Percentiles rank a stretch among this genome's conserved stretches.
These are phyloP conservation scores for Strombidium stylifer DNA, from an alignment of 73 alveolate species.

Conservation along the genomic window DNA sequence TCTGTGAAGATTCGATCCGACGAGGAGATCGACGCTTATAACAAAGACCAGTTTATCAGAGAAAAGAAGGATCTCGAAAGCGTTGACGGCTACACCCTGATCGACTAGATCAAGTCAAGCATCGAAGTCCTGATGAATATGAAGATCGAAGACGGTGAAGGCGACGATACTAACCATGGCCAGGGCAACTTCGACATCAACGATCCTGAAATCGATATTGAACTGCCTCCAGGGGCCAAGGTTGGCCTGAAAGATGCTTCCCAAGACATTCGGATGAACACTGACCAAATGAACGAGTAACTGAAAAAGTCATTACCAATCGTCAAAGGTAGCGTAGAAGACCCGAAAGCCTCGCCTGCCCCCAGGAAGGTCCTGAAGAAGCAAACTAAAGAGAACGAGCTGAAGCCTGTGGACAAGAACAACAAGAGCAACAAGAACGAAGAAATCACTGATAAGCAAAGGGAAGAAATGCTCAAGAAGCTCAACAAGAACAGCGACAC, in stretches of 20 bases:
- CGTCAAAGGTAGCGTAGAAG: too few species aligned
- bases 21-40: conserved; percentile 32
- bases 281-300: not conserved
- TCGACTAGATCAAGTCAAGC: conserved; percentile 41
- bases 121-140: conserved; percentile 48
- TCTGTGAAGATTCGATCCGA: conserved; percentile 33
- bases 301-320: not conserved
- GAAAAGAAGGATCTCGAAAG: conserved; percentile 23
- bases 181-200: not conserved
- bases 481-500: too few species aligned
- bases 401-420: not conserved
- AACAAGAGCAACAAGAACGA: not conserved
- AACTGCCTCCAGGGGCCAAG: not conserved
- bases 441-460: not conserved
- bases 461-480: not conserved
- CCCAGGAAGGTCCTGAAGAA: too few species aligned
- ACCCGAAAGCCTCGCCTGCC: too few species aligned
- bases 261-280: not conserved
- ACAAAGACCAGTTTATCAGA: conserved; percentile 22
- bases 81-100: conserved; percentile 42
- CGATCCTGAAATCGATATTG: not conserved
- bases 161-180: not conserved
- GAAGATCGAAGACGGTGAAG: conserved; percentile 32
- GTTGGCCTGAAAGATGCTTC: not conserved
- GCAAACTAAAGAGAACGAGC: too few species aligned